Evolutionary conservation across 176 grass and related monocot genomes (phyloP).

Genomic region (Rhynchospora pubera): DNA sequence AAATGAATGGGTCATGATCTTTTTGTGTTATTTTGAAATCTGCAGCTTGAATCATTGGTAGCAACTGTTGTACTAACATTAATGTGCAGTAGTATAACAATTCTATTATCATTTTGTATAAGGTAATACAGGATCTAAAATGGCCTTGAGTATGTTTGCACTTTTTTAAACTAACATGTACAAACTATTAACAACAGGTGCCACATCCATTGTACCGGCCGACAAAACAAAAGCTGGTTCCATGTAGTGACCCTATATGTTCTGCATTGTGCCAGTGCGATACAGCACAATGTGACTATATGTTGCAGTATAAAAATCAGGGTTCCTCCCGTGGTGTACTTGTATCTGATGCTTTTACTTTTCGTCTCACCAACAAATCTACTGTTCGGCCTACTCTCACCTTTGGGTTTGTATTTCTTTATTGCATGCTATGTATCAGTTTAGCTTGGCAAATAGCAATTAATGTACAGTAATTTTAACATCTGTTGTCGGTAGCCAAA

Average conservation of each 20-base stretch:
- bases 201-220: slow-evolving; percentile 60
- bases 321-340: slow-evolving; percentile 76
- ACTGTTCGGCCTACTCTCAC: slow-evolving; percentile 44
- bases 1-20: neutral
- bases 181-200: slow-evolving; percentile 28
- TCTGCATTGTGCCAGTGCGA: slow-evolving; percentile 41
- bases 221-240: slow-evolving; percentile 38
- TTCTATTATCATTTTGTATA: neutral
- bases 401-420: slow-evolving; percentile 49
- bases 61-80: neutral
- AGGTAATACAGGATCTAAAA: neutral
- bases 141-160: neutral
- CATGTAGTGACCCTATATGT: slow-evolving; percentile 58
- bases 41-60: neutral
- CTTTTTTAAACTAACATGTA: neutral
- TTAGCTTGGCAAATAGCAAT: neutral
- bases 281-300: slow-evolving; percentile 57
- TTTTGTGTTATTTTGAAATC: no score
- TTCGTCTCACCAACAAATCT: slow-evolving; percentile 62
- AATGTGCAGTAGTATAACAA: neutral
- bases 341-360: slow-evolving; percentile 38
- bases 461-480: neutral
- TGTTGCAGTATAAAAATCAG: slow-evolving; percentile 73
- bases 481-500: neutral
- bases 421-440: neutral